Evolutionary conservation across 805 yeast genomes (phyloP).

Genomic region (Candida ulmi): DNA sequence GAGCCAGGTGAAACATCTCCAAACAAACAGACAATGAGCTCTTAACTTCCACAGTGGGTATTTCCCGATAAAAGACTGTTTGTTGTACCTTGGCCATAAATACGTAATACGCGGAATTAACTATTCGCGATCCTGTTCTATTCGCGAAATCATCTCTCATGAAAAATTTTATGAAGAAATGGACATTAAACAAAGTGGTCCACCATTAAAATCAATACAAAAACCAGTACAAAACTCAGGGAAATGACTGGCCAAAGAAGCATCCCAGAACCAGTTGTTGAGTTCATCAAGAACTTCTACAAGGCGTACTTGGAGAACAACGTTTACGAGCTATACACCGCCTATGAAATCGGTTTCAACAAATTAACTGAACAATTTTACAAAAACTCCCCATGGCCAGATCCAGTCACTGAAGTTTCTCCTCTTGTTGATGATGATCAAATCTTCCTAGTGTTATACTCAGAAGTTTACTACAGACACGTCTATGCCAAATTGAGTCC

Average conservation of each 20-base stretch:
- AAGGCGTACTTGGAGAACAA: slow-evolving; percentile 37
- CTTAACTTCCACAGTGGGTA: no score
- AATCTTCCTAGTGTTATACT: slow-evolving; percentile 38
- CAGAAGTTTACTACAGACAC: slow-evolving; percentile 46
- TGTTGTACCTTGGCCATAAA: no score
- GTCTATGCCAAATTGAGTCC: slow-evolving; percentile 39
- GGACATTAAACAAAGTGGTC: no score
- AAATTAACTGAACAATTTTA: slow-evolving; percentile 40
- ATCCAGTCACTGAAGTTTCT: slow-evolving; percentile 35
- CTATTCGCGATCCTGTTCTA: not conserved
- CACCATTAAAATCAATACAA: no score
- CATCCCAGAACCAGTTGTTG: slow-evolving; percentile 39
- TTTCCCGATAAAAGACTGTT: no score
- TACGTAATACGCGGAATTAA: no score
- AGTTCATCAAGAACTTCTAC: slow-evolving; percentile 38
- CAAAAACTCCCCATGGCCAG: slow-evolving; percentile 40
- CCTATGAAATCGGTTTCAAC: slow-evolving; percentile 40
- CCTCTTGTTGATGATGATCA: slow-evolving; percentile 40
- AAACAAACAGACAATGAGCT: not conserved
- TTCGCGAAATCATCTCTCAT: not conserved
- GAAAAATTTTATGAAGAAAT: no score
- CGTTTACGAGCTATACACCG: slow-evolving; percentile 35
- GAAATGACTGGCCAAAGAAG: not conserved
- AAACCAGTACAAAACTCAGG: not conserved
- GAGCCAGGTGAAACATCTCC: slow-evolving; percentile 66